Conservation (phyloP, 2,329 filamentous ascomycete species). For the Cladobotryum mycophilum region DNA sequence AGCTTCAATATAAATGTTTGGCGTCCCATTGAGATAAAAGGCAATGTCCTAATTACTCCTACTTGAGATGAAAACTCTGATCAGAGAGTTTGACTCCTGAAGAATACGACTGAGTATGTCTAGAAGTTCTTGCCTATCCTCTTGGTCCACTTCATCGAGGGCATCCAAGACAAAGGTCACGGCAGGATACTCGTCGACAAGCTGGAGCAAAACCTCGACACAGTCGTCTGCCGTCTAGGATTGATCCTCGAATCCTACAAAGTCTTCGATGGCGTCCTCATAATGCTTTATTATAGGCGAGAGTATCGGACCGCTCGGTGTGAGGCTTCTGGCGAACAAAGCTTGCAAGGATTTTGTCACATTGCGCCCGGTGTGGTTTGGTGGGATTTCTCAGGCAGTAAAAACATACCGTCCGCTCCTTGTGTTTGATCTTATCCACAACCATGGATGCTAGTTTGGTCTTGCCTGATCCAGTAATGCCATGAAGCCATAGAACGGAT, state of each 20-base stretch:
- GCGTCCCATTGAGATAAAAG: neutral
- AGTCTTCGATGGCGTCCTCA: neutral
- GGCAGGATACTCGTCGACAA: constrained; percentile 3
- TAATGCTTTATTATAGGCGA: constrained; percentile 1
- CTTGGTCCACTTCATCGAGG: constrained; percentile 2
- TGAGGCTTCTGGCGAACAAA: constrained; percentile 4
- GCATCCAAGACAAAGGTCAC: constrained; percentile 2
- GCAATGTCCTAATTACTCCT: constrained; percentile 4
- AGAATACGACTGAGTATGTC: neutral
- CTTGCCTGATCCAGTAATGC: constrained; percentile 4
- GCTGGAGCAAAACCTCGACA: neutral
- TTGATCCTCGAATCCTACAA: constrained; percentile 1
- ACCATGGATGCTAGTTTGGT: constrained; percentile 3
- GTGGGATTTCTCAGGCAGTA: constrained; percentile 2
- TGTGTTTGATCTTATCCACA: neutral
- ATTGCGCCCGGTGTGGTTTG: constrained; percentile 5
- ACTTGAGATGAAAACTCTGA: constrained; percentile 4
- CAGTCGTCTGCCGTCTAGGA: neutral
- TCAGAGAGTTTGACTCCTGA: neutral
- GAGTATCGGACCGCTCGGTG: constrained; percentile 1
- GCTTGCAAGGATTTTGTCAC: constrained; percentile 1
- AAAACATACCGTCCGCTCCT: constrained; percentile 2
- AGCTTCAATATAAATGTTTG: constrained; percentile 1
- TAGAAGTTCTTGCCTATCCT: constrained; percentile 1
- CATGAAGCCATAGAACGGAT: constrained; percentile 6